Base-by-base conservation (phyloP, 345 rosid species). In the Citropsis articulata region DNA sequence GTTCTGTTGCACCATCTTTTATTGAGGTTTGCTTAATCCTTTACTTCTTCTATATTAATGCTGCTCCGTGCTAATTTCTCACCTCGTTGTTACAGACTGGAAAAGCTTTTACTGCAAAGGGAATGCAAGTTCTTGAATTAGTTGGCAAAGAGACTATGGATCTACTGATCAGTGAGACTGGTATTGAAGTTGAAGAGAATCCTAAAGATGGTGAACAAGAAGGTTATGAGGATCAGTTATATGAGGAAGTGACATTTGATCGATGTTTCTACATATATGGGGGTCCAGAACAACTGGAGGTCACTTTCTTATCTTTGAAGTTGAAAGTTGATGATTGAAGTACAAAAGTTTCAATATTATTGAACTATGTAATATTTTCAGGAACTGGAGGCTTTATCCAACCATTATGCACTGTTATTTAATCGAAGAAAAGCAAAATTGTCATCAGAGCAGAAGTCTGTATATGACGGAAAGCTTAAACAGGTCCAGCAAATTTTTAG, bases 231-330 rank as follows among this genome's bases (percentile, higher is more conserved):
- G 99, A 94, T 87, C 97, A 90, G 74, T 84, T 85, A 50, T 81
- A 78, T 70, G 99, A 92, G 89, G 98, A 97, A 85, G 91, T 94
- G 70, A 88, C 94, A 75, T 97, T 97, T 88, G 98, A 94, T 87
- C 90, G 98, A 38, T 97, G 98, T 87, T 97, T 97, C 89, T 97
- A 94, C 82, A 97, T 97, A 80, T 96, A 94, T 86, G 98, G 99
- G 70, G 99, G 99, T 80, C 99, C 98, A 77, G 98, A 96, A 83
- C 98, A 92, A 82, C 85, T 96, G 81, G 97, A 96, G 99, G 99
- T 96, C 61, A 76, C 21, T 62, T 73, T 78, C 77, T 69, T 65
- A 40, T 80, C 75, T 50, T 63, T 78, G 77, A 75, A 31, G 27
- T 69, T 75, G 81, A 83, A 57, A 64, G 69, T 53, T 67, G 68